Evolutionary conservation across 768 basidiomycete genomes (phyloP).

Genomic region (Lactarius sp.): DNA sequence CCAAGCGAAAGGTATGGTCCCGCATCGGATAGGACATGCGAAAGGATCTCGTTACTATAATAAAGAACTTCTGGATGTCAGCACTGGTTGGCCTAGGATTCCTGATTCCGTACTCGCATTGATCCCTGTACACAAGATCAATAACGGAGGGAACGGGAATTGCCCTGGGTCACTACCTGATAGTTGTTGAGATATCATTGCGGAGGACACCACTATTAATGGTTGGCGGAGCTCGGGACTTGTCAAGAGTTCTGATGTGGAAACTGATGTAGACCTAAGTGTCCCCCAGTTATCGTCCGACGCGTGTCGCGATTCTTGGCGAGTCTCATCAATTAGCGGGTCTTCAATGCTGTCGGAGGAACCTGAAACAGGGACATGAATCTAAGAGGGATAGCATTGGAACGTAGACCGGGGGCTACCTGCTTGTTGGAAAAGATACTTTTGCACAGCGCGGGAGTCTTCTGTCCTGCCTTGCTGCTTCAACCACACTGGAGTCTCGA

Average conservation of each 20-base stretch:
- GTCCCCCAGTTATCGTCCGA: constrained; percentile 28
- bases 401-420: constrained; percentile 14
- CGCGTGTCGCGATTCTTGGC: constrained; percentile 28
- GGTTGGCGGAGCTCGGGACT: constrained; percentile 54
- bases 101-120: constrained; percentile 51
- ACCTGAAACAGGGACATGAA: constrained; percentile 29
- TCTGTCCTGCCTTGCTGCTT: constrained; percentile 44
- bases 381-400: background rate
- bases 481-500: constrained; percentile 74
- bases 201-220: constrained; percentile 59
- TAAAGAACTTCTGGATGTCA: constrained; percentile 58
- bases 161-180: constrained; percentile 42
- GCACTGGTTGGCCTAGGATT: constrained; percentile 10
- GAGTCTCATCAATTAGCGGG: constrained; percentile 28
- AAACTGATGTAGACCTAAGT: constrained; percentile 32
- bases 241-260: constrained; percentile 48
- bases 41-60: constrained; percentile 86
- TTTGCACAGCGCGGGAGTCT: constrained; percentile 43
- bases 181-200: constrained; percentile 74
- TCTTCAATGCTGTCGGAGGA: constrained; percentile 8
- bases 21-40: constrained; percentile 68
- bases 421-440: constrained; percentile 39
- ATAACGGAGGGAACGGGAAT: background rate
- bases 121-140: constrained; percentile 46
- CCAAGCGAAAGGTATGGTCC: constrained; percentile 81